Base-by-base conservation (phyloP, 352 stramenopile genomes). In the Pythium phragmitis region DNA sequence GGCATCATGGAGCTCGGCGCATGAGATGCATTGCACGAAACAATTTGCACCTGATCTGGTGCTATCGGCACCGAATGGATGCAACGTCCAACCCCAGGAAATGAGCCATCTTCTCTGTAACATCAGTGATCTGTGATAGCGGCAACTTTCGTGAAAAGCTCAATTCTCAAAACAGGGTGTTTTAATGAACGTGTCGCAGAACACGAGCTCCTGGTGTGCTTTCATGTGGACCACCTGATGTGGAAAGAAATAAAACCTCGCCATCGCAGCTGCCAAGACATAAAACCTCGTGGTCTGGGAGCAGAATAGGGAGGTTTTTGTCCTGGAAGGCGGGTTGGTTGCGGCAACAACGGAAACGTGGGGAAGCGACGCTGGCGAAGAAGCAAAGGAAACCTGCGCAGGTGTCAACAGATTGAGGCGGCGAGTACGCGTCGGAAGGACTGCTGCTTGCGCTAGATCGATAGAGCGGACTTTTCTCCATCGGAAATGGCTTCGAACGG, bases 301-400 rank as follows among this genome's bases (percentile, higher is more conserved):
- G 43, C 11, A 39, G 7, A 52, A 51, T 37, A 46, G 50, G 46
- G 52, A 55, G 63, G 54, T 49, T 50, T 56, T 62, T 46, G 59
- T 60, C 30, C 39, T 60, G 36, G 34, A 13, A 46, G 39, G 36
- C 46, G 51, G 55, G 63, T 69, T 63, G 63, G 63, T 64, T 63
- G 47, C 3, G 36, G 61, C 36, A 48, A 46, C 45, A 12, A 49
- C 43, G 23, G 21, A 45, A 45, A 58, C 8, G 21, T 19, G 21
- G 21, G 39, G n/a, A 60, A 49, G 60, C 50, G 41, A 66, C 48
- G 47, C 55, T 42, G 21, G 5, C 17, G 26, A 23, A 16, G 13
- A 49, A 54, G 49, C 37, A 41, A 45, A 63, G 53, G 43, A n/a
- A 57, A 34, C 19, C 8, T 12, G 21, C 53, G 23, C 23, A 21